Evolutionary conservation across 2,329 filamentous ascomycete species (phyloP).

Genomic region (Stromatinia cepivora): DNA sequence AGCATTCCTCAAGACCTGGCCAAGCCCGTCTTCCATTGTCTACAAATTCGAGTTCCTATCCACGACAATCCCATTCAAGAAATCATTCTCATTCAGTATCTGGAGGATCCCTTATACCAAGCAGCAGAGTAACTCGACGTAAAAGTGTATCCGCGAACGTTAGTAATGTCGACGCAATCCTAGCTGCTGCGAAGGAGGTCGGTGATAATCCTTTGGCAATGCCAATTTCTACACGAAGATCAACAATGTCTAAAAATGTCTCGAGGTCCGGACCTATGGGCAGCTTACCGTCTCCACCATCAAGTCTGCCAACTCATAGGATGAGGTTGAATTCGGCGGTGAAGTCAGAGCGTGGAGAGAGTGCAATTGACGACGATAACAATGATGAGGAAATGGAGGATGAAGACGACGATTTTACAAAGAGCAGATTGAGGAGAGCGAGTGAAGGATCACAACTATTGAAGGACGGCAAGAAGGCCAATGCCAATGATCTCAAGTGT

Average conservation of each 20-base stretch:
- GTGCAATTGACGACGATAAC: slow-evolving; percentile 69
- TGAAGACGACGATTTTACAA: slow-evolving; percentile 46
- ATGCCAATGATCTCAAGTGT: slow-evolving; percentile 85
- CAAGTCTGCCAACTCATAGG: slow-evolving; percentile 62
- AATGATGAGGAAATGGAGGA: slow-evolving; percentile 58
- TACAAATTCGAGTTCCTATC: slow-evolving; percentile 57
- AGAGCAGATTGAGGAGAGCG: slow-evolving; percentile 59
- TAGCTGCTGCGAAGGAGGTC: slow-evolving; percentile 68
- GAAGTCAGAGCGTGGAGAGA: slow-evolving; percentile 54
- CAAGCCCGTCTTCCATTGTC: slow-evolving; percentile 62
- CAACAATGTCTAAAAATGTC: slow-evolving; percentile 66
- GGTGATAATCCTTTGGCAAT: slow-evolving; percentile 58
- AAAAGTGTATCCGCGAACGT: slow-evolving; percentile 87
- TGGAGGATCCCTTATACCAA: slow-evolving; percentile 72
- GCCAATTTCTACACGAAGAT: slow-evolving; percentile 64
- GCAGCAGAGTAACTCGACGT: slow-evolving; percentile 83
- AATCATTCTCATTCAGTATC: slow-evolving; percentile 82
- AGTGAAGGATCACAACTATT: slow-evolving; percentile 84
- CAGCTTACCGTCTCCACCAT: slow-evolving; percentile 64
- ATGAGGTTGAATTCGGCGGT: slow-evolving; percentile 51
- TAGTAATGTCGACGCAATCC: slow-evolving; percentile 72
- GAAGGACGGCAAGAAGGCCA: slow-evolving; percentile 78
- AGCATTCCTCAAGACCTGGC: slow-evolving; percentile 64
- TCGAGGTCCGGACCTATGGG: slow-evolving; percentile 55
- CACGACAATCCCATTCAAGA: slow-evolving; percentile 51